Conservation (phyloP, 139 green algal genomes). For the Picochlorum sp. region DNA sequence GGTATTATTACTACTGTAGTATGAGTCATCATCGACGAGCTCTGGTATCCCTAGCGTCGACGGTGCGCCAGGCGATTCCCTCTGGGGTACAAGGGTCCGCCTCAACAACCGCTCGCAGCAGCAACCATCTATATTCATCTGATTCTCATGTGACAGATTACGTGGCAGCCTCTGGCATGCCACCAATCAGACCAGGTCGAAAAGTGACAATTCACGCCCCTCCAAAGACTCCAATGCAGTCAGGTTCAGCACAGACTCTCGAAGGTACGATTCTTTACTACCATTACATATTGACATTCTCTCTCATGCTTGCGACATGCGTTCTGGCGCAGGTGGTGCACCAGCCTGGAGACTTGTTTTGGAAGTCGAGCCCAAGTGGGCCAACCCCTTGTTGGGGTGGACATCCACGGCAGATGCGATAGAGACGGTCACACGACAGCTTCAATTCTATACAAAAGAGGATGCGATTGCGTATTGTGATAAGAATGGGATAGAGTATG, state of each 20-base stretch:
- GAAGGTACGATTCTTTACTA: neutral
- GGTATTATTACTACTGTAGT: too few relatives aligned
- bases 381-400: constrained; percentile 96
- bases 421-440: constrained; percentile 58
- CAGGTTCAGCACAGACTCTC: constrained; percentile 51
- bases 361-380: constrained; percentile 66
- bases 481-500: constrained; percentile 68
- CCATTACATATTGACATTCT: neutral
- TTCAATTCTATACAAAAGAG: constrained; percentile 59
- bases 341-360: constrained; percentile 74
- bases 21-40: too few relatives aligned
- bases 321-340: constrained; percentile 16
- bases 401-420: constrained; percentile 85
- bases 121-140: neutral
- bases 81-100: too few relatives aligned
- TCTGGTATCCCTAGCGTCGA: too few relatives aligned
- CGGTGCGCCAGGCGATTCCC: too few relatives aligned
- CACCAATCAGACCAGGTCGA: neutral
- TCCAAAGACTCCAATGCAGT: constrained; percentile 52
- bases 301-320: neutral
- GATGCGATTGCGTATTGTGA: constrained; percentile 40
- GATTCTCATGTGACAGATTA: neutral
- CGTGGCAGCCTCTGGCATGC: constrained; percentile 6
- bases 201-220: constrained; percentile 66
- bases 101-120: too few relatives aligned